These are phyloP conservation scores for Pseudogymnoascus pannorum DNA, from an alignment of 2,329 filamentous ascomycete genomes.

Conservation along the genomic window DNA sequence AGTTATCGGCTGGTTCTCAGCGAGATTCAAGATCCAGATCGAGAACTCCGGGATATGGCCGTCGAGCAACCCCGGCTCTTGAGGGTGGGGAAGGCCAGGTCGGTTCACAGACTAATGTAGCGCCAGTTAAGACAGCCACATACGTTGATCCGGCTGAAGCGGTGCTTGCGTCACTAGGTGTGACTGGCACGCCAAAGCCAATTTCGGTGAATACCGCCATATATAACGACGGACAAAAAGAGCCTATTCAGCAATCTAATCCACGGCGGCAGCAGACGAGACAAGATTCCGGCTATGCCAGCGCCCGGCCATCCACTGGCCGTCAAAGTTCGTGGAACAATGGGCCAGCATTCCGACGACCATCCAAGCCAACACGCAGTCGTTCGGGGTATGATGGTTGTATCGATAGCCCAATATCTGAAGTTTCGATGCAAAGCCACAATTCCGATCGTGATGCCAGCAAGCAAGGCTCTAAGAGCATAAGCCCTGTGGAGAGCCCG, in stretches of 20 bases:
- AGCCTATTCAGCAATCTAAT: constrained; percentile 11
- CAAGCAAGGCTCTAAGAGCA: neutral
- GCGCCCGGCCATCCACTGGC: constrained; percentile 23
- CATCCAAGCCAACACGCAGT: neutral
- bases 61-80: constrained; percentile 12
- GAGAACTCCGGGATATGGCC: neutral
- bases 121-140: constrained; percentile 13
- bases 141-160: constrained; percentile 24
- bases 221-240: constrained; percentile 1
- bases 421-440: neutral
- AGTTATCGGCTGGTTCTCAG: neutral
- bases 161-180: constrained; percentile 30
- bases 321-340: constrained; percentile 12
- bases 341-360: neutral
- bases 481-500: constrained; percentile 10
- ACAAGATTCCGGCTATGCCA: constrained; percentile 28
- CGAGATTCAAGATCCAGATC: neutral
- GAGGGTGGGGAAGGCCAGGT: constrained; percentile 16
- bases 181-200: constrained; percentile 31
- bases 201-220: neutral
- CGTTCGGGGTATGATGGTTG: neutral
- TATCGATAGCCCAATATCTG: constrained; percentile 3
- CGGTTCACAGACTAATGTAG: constrained; percentile 27
- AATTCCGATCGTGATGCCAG: neutral
- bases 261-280: constrained; percentile 6